phyloP scores from a whole-genome alignment of 129 eudicot genomes.

The Smallanthus sonchifolius region DNA sequence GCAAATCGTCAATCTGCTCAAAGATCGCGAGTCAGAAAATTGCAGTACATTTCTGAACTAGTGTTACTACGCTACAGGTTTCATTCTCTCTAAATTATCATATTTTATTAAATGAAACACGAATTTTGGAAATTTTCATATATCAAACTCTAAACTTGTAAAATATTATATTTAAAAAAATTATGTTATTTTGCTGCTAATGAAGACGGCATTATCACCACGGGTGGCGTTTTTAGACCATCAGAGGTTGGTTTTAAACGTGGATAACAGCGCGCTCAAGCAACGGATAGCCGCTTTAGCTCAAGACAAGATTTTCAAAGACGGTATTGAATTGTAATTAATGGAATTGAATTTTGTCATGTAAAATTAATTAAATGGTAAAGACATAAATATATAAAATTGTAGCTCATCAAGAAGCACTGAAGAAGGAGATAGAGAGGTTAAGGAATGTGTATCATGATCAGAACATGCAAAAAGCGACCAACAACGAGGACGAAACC shows the following conservation, averaged over 20 bases:
- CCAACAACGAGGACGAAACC: neutral
- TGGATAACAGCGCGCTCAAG: constrained; percentile 83
- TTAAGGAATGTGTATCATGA: constrained; percentile 61
- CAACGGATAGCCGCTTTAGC: constrained; percentile 92
- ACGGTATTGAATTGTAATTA: constrained; percentile 39
- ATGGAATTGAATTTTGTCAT: neutral
- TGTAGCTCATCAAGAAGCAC: constrained; percentile 91
- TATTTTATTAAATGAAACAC: too few species aligned
- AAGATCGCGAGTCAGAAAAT: constrained; percentile 85
- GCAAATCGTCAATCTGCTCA: constrained; percentile 97
- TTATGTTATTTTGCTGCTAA: constrained; percentile 9
- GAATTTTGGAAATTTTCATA: too few species aligned
- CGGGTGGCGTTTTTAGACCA: constrained; percentile 90
- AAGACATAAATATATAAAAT: neutral
- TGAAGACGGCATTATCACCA: constrained; percentile 82
- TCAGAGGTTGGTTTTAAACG: constrained; percentile 78
- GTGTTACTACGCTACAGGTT: constrained; percentile 92
- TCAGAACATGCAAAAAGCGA: constrained; percentile 59
- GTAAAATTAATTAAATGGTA: neutral
- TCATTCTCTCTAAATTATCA: neutral
- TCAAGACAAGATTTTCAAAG: constrained; percentile 94
- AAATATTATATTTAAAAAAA: too few species aligned
- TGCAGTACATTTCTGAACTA: constrained; percentile 94
- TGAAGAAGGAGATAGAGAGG: constrained; percentile 88
- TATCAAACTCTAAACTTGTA: too few species aligned